Percentiles rank a stretch among this genome's conserved stretches.
phyloP scores from a whole-genome alignment of 768 basidiomycete species.

The Pholiota microspora region DNA sequence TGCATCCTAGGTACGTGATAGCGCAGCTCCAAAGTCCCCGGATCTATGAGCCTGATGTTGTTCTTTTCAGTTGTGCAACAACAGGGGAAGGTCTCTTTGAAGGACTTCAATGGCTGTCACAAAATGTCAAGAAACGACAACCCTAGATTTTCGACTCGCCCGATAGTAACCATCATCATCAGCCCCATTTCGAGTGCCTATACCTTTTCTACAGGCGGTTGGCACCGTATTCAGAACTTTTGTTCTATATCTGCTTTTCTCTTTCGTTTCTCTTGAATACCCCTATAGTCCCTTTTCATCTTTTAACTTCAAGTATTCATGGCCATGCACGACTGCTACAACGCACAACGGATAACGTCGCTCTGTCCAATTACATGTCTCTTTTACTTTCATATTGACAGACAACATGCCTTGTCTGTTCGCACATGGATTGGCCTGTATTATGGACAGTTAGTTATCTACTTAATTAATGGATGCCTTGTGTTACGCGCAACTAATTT shows the following conservation, averaged over 20 bases:
- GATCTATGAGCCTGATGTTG: background rate
- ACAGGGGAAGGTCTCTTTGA: constrained; percentile 97
- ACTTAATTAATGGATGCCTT: constrained; percentile 10
- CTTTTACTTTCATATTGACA: constrained; percentile 17
- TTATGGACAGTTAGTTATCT: constrained; percentile 9
- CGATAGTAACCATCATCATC: background rate
- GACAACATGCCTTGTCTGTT: constrained; percentile 14
- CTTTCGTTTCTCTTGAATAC: constrained; percentile 28
- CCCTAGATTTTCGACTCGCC: constrained; percentile 38
- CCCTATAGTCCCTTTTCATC: constrained; percentile 28
- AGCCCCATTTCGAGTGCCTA: background rate
- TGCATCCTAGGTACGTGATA: constrained; percentile 85
- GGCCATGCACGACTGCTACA: constrained; percentile 37
- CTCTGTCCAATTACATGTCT: constrained; percentile 27
- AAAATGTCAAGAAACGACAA: constrained; percentile 94
- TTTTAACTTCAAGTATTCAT: constrained; percentile 28
- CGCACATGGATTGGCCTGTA: constrained; percentile 18
- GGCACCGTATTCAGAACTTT: constrained; percentile 12
- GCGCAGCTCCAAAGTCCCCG: background rate
- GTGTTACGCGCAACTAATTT: constrained; percentile 6
- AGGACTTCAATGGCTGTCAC: constrained; percentile 95
- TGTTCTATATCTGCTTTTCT: constrained; percentile 16
- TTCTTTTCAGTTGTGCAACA: constrained; percentile 77
- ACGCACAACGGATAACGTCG: constrained; percentile 33
- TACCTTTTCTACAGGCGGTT: constrained; percentile 8